These are phyloP conservation scores for Candida qinlingensis DNA, from an alignment of 805 yeast species.

Conservation along the genomic window DNA sequence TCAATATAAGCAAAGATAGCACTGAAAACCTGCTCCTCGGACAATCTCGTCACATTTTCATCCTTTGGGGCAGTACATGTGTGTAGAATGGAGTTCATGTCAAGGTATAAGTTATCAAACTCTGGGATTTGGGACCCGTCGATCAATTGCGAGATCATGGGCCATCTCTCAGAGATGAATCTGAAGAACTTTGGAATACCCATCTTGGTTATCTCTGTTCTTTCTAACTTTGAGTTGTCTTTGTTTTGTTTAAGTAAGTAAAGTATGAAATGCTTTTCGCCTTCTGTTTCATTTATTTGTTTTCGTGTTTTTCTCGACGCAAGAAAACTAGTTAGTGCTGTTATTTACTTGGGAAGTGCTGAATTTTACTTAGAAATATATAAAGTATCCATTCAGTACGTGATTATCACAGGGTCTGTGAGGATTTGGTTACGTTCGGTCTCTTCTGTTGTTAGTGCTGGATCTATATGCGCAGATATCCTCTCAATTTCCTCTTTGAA, in stretches of 20 bases:
- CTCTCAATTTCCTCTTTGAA: too few species aligned
- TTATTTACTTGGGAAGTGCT: slow-evolving; percentile 6
- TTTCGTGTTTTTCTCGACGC: neutral
- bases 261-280: neutral
- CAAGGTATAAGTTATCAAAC: slow-evolving; percentile 90
- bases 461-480: too few species aligned
- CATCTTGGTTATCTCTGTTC: slow-evolving; percentile 27
- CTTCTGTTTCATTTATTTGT: slow-evolving; percentile 1
- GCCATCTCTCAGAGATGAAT: slow-evolving; percentile 98
- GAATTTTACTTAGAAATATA: neutral
- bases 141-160: slow-evolving; percentile 81
- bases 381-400: too few species aligned
- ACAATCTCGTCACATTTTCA: slow-evolving; percentile 56
- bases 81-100: slow-evolving; percentile 95
- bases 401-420: too few species aligned
- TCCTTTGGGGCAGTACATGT: slow-evolving; percentile 88
- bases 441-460: neutral
- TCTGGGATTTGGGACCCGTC: slow-evolving; percentile 83
- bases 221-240: neutral
- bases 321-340: slow-evolving; percentile 3
- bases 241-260: neutral
- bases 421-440: neutral
- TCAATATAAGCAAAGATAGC: slow-evolving; percentile 94
- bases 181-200: slow-evolving; percentile 98
- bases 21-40: slow-evolving; percentile 88